Conservation (phyloP, 169 alveolate genomes). For the Plasmodium knowlesi region DNA sequence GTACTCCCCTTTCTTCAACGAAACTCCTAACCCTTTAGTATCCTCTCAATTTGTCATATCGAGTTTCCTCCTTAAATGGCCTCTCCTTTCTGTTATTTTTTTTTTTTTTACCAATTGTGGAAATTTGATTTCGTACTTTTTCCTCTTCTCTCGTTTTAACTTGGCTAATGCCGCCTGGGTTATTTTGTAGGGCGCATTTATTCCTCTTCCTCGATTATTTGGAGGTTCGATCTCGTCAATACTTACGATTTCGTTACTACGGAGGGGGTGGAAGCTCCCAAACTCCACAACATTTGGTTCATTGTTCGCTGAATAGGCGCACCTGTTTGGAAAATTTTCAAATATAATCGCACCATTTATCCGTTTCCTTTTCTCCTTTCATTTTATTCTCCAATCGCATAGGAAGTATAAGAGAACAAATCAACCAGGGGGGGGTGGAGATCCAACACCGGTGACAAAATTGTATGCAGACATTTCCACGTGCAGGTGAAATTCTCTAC, state of each 20-base stretch:
- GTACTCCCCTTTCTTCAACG: neutral
- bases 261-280: neutral
- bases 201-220: neutral
- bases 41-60: neutral
- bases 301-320: neutral
- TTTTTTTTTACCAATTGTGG: neutral
- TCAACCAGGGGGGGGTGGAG: neutral
- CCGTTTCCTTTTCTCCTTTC: neutral
- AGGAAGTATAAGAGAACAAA: neutral
- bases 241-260: neutral
- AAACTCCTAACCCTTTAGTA: neutral
- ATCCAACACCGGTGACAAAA: neutral
- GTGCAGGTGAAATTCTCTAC: neutral
- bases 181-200: neutral
- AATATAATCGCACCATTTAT: neutral
- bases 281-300: neutral
- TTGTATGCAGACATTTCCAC: neutral
- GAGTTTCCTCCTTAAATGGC: neutral
- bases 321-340: neutral
- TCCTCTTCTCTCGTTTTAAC: neutral
- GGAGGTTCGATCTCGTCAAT: neutral
- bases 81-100: neutral
- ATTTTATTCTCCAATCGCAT: neutral
- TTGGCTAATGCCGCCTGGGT: neutral
- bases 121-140: neutral